Conservation (phyloP, 202 grass and related monocot species). For the Bolboschoenoplectus hybrid region DNA sequence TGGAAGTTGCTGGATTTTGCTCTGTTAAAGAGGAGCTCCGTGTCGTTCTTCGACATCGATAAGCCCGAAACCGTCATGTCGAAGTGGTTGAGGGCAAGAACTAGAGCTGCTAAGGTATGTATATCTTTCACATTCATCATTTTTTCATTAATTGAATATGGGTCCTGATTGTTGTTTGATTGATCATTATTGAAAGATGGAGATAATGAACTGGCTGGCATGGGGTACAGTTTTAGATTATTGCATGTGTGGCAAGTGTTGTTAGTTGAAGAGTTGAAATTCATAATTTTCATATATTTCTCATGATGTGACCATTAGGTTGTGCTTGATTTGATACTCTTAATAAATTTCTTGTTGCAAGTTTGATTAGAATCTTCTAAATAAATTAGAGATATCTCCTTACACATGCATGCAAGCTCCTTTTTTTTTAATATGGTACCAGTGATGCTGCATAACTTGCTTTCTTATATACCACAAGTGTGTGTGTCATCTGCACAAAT, state of each 20-base stretch:
- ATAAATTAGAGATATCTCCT: constrained; percentile 2
- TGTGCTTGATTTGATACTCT: not conserved
- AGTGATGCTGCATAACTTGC: not conserved
- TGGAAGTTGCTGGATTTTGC: constrained; percentile 95
- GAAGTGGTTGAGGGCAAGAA: constrained; percentile 85
- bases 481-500: not conserved
- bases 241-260: constrained; percentile 29
- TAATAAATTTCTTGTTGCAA: not conserved
- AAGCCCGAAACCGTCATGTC: constrained; percentile 86
- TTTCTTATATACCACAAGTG: not conserved
- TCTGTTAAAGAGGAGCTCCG: constrained; percentile 81
- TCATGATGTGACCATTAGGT: constrained; percentile 8
- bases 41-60: constrained; percentile 93
- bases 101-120: constrained; percentile 84
- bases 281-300: not conserved
- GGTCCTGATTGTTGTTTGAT: constrained; percentile 20
- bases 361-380: not conserved
- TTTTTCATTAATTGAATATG: not conserved
- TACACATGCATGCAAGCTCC: not conserved
- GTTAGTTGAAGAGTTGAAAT: constrained; percentile 35
- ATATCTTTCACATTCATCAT: not conserved
- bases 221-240: not conserved
- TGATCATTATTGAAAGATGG: constrained; percentile 10
- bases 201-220: constrained; percentile 26
- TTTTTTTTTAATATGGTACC: not conserved